Evolutionary conservation across 1,284 basidiomycete genomes (phyloP).

Genomic region (Leccinum proliferum): DNA sequence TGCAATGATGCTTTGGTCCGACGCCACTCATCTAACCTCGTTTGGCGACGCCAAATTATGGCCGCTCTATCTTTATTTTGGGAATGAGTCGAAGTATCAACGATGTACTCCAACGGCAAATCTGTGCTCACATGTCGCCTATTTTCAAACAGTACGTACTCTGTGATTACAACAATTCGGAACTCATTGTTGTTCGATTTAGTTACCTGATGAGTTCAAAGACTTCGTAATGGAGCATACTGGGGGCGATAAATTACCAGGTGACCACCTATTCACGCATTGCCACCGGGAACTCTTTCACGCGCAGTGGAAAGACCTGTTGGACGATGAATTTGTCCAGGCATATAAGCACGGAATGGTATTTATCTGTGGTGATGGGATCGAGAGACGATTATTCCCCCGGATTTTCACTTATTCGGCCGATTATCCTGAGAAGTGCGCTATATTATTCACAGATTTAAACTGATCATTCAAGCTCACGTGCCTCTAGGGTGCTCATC

Average conservation of each 20-base stretch:
- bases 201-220: background rate
- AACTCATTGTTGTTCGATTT: background rate
- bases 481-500: too few relatives aligned
- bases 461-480: too few relatives aligned
- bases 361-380: too few relatives aligned
- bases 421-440: too few relatives aligned
- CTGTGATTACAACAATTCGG: background rate
- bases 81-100: background rate
- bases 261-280: background rate
- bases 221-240: background rate
- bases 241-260: background rate
- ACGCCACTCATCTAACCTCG: background rate
- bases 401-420: too few relatives aligned
- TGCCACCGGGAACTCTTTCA: too few relatives aligned
- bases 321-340: too few relatives aligned
- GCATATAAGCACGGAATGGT: too few relatives aligned
- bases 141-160: background rate
- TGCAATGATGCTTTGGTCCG: background rate
- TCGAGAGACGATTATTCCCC: too few relatives aligned
- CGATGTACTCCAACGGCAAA: background rate
- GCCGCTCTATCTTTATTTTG: background rate
- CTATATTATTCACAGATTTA: too few relatives aligned
- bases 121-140: background rate
- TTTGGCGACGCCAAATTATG: too few relatives aligned
- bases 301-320: too few relatives aligned